These are phyloP conservation scores for Pichia rugopelliculosa DNA, from an alignment of 805 yeast genomes.

Conservation along the genomic window DNA sequence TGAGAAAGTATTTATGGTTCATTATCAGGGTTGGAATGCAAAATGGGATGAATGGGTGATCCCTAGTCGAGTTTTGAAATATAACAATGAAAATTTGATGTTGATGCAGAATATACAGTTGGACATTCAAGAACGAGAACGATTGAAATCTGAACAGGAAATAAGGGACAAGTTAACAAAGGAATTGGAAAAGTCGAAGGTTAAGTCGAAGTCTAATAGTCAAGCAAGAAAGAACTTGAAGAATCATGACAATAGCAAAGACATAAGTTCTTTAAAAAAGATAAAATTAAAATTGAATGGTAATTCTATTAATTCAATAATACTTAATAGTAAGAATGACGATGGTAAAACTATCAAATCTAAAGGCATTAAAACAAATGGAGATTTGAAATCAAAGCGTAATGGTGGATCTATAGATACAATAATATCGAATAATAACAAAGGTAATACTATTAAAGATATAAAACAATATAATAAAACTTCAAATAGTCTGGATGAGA, in stretches of 20 bases:
- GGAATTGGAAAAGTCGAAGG: not conserved
- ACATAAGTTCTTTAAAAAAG: not conserved
- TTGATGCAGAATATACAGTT: conserved; percentile 52
- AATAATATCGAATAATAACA: not conserved
- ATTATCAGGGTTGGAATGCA: conserved; percentile 92
- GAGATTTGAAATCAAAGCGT: not conserved
- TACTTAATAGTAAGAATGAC: not conserved
- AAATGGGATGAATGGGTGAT: conserved; percentile 98
- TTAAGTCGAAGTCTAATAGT: not conserved
- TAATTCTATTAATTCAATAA: not conserved
- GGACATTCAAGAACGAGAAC: conserved; percentile 4
- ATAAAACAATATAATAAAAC: not conserved
- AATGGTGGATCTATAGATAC: not conserved
- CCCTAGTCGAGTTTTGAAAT: conserved; percentile 56
- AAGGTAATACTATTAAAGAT: no score
- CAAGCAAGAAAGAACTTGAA: not conserved
- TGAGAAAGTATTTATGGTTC: conserved; percentile 49
- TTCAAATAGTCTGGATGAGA: not conserved
- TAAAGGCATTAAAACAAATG: not conserved
- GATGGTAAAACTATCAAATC: not conserved
- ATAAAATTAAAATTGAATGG: not conserved
- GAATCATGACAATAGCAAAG: not conserved
- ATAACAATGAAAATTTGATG: conserved; percentile 58
- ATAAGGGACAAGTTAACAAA: not conserved
- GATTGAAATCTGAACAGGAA: conserved; percentile 1